Percentiles rank a stretch among this genome's conserved stretches.
These are phyloP conservation scores for Epichloe sp. DNA, from an alignment of 2,329 filamentous ascomycete genomes.

Conservation along the genomic window DNA sequence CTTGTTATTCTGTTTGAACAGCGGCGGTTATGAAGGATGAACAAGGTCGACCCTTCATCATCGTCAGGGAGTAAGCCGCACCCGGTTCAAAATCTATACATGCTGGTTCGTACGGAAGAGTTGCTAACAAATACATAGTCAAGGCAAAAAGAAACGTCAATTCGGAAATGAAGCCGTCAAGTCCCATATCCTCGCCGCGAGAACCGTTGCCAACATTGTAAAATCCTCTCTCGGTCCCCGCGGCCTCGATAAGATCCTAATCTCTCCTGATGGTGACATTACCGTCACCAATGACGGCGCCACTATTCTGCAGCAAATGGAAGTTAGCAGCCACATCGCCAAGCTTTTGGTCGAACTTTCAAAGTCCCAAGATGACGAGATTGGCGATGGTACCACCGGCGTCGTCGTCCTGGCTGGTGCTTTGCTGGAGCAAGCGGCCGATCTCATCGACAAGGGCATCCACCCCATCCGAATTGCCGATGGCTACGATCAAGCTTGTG, in stretches of 20 bases:
- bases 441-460: slow-evolving; percentile 98
- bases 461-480: slow-evolving; percentile 98
- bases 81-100: slow-evolving; percentile 21
- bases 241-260: slow-evolving; percentile 97
- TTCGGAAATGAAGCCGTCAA: slow-evolving; percentile 97
- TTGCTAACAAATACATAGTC: slow-evolving; percentile 38
- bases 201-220: slow-evolving; percentile 92
- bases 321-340: slow-evolving; percentile 95
- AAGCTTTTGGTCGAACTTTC: slow-evolving; percentile 94
- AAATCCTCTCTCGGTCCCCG: slow-evolving; percentile 93
- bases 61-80: slow-evolving; percentile 71
- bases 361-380: slow-evolving; percentile 97
- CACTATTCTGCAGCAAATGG: slow-evolving; percentile 96
- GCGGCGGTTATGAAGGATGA: slow-evolving; percentile 86
- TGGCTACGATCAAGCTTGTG: slow-evolving; percentile 94
- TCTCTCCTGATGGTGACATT: slow-evolving; percentile 96
- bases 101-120: neutral
- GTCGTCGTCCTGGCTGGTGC: slow-evolving; percentile 93
- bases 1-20: slow-evolving; percentile 20
- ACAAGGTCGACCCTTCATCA: slow-evolving; percentile 91
- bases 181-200: slow-evolving; percentile 91
- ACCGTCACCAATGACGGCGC: slow-evolving; percentile 98
- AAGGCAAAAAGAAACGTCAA: slow-evolving; percentile 94
- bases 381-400: slow-evolving; percentile 94
- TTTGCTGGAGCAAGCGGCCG: slow-evolving; percentile 88